Base-by-base conservation (phyloP, 2,329 filamentous ascomycete species). In the Fusarium camptoceras region DNA sequence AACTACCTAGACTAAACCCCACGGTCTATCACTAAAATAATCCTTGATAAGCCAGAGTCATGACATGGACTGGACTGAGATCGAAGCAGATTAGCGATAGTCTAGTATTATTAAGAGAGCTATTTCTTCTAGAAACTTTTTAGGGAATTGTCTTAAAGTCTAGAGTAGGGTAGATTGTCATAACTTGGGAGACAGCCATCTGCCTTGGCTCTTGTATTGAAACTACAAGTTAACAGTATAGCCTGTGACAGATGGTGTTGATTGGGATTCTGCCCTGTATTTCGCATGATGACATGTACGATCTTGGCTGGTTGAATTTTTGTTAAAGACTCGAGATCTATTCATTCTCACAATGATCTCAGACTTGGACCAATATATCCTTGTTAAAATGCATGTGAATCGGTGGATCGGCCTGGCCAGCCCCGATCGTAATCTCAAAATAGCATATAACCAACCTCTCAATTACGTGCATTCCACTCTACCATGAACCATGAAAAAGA, bases 351-450 rank as follows among this genome's bases (percentile, higher is more conserved):
- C 4, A 11, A 11, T 18, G 5, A 6, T 37, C 34, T n/a, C n/a
- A 10, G 18, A 16, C 27, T 22, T 22, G 46, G 15, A 30, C 22
- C 25, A 22, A 28, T 22, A 48, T 24, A 41, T 51, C 15, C 49
- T 51, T 34, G 49, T 39, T 44, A 46, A 46, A n/a, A 28, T 18
- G 37, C 34, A 28, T 48, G 28, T 31, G 39, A 56, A 37, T 66
- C 61, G 55, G 60, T 61, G 47, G 60, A 54, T 66, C 55, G 60
- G 66, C 24, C 27, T 8, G 51, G 18, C 43, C 34, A 54, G 20
- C 46, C 47, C 66, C 61, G 61, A 66, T 59, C 64, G 50, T 14
- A 59, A 56, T 59, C 64, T 55, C 28, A 59, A 56, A 69, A 69
- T 55, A 55, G 47, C 65, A 59, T 50, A 49, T 20, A 51, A 30